Percentiles rank a stretch among this genome's conserved stretches.
Evolutionary conservation across 2,329 filamentous ascomycete species (phyloP).

Genomic region (Trichoderma sp.): DNA sequence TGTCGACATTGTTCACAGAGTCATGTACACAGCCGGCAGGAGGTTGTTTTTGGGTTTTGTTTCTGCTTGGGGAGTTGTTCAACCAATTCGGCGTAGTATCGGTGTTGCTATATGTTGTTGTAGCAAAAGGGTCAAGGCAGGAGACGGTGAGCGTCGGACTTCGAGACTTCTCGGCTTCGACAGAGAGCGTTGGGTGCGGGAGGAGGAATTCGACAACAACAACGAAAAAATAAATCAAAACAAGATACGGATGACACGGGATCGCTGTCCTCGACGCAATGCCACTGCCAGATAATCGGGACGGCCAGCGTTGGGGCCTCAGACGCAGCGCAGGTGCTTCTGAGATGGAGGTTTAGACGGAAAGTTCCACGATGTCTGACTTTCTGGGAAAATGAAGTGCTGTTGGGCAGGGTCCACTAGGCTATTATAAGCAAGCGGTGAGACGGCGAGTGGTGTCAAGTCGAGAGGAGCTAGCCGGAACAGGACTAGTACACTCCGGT

Average conservation of each 20-base stretch:
- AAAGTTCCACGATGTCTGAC: constrained; percentile 11
- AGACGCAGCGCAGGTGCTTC: not conserved
- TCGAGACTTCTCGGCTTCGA: constrained; percentile 17
- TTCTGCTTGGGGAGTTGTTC: not conserved
- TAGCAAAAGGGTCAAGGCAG: not conserved
- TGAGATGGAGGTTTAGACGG: not conserved
- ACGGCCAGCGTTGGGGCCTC: not conserved
- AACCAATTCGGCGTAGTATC: not conserved
- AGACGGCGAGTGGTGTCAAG: not conserved
- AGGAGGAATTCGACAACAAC: not conserved
- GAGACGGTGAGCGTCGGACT: constrained; percentile 10
- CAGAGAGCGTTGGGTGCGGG: not conserved
- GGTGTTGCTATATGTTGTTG: not conserved
- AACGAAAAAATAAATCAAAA: not conserved
- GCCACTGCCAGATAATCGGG: not conserved
- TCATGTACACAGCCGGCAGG: not conserved
- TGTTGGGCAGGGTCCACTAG: not conserved
- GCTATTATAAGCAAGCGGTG: constrained; percentile 10
- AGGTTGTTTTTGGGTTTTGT: not conserved
- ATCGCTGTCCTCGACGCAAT: not conserved
- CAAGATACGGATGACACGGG: not conserved
- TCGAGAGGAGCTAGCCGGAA: not conserved
- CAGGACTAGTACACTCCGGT: not conserved
- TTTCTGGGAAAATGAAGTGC: constrained; percentile 8
- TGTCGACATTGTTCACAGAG: constrained; percentile 39